These are phyloP conservation scores for Helminthosporium solani DNA, from an alignment of 2,329 filamentous ascomycete genomes.

Conservation along the genomic window DNA sequence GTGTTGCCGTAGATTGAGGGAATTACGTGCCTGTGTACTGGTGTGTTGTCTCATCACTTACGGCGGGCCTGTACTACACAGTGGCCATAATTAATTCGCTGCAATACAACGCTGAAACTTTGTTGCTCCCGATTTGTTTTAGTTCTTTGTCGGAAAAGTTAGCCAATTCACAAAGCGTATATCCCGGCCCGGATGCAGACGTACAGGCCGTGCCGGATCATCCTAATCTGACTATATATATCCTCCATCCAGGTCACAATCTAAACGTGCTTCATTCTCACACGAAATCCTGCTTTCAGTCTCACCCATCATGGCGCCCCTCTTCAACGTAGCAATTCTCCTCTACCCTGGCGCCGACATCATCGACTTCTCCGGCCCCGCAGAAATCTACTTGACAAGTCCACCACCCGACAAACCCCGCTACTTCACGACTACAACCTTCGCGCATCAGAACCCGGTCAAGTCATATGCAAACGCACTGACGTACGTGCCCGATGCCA, in stretches of 20 bases:
- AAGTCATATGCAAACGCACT: slow-evolving; percentile 26
- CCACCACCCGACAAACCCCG: slow-evolving; percentile 23
- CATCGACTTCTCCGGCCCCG: slow-evolving; percentile 45
- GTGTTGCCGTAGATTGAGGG: slow-evolving; percentile 39
- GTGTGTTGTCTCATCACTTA: not conserved
- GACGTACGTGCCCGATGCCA: slow-evolving; percentile 33
- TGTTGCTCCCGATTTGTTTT: no score
- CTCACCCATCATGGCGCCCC: slow-evolving; percentile 24
- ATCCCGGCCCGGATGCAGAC: no score
- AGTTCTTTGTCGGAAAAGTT: no score
- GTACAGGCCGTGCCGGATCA: no score
- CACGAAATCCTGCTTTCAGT: no score
- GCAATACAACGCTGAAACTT: no score
- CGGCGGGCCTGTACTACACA: no score
- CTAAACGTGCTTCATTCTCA: no score
- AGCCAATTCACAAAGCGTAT: no score
- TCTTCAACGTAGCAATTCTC: slow-evolving; percentile 43
- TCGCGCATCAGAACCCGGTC: slow-evolving; percentile 30
- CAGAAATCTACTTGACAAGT: slow-evolving; percentile 40
- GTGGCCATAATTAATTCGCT: no score
- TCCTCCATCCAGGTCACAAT: no score
- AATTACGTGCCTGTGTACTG: not conserved
- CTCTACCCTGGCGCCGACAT: slow-evolving; percentile 43
- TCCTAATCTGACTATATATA: no score
- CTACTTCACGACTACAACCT: slow-evolving; percentile 38